Evolutionary conservation across 1,284 basidiomycete species (phyloP).

Genomic region (Ustilago crameri): DNA sequence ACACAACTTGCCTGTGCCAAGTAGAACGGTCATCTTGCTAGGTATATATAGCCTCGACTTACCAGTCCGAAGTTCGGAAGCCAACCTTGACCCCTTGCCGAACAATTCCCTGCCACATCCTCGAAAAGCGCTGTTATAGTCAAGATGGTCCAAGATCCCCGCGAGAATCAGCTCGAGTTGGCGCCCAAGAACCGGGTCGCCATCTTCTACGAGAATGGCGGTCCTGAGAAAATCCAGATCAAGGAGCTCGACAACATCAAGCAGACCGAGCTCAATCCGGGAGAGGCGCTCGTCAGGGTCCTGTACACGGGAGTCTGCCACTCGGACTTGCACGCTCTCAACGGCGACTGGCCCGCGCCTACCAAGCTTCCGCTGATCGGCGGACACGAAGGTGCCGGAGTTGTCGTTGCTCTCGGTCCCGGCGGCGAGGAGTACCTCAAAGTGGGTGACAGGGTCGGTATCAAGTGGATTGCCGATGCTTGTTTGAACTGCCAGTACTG

Average conservation of each 20-base stretch:
- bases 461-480: slow-evolving; percentile 75
- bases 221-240: slow-evolving; percentile 44
- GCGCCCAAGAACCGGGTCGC: slow-evolving; percentile 38
- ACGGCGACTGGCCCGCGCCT: slow-evolving; percentile 64
- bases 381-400: slow-evolving; percentile 78
- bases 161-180: slow-evolving; percentile 36
- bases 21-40: no score
- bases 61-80: neutral
- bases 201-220: slow-evolving; percentile 50
- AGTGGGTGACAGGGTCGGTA: slow-evolving; percentile 82
- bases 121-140: neutral
- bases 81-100: neutral
- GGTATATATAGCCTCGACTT: no score
- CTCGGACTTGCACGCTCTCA: slow-evolving; percentile 51
- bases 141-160: slow-evolving; percentile 32
- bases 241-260: slow-evolving; percentile 25
- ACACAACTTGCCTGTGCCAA: no score
- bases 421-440: slow-evolving; percentile 74
- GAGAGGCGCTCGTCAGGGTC: slow-evolving; percentile 81
- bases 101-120: neutral
- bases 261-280: slow-evolving; percentile 74
- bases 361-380: slow-evolving; percentile 80
- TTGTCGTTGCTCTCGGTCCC: slow-evolving; percentile 80
- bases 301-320: slow-evolving; percentile 50
- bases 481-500: slow-evolving; percentile 81